Evolutionary conservation across 108 stramenopile genomes (phyloP), one percentile per base, ranked within the genome.

Genomic region (Cyclotella baltica): DNA sequence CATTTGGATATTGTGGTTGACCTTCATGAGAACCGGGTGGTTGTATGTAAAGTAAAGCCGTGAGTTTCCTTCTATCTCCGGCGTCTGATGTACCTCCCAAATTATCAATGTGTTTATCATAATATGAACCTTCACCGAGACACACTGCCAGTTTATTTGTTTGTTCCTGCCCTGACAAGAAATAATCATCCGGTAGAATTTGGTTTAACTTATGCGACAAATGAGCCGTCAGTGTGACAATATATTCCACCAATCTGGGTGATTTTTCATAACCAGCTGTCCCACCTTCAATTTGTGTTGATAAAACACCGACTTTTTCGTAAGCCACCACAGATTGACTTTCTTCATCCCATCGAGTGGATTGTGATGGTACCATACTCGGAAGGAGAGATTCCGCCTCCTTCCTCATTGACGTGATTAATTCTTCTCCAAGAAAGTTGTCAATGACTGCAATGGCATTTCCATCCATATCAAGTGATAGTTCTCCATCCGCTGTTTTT

Each of bases 41-140:
- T 23, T 78, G 77, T 35, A 78, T 35, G 47, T 78, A 78, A 23
- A 78, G 40, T 34, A 78, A 46, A 47, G 77, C 77, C 22, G 77
- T 78, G 13, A 80, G 23, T 37, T 80, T 80, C 29, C 73, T 34
- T 55, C 63, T 62, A 51, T 80, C 78, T 27, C 78, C 78, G 30
- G 35, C 51, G 35, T 46, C 65, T 8, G n/a, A n/a, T 29, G 46
- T 30, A 29, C 77, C 70, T 0, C 78, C 73, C 22, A 80, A 55
- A 80, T 74, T 80, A 48, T 78, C 77, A 19, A 78, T 78, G 51
- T 78, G 77, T 40, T 78, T 78, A 34, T 78, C 77, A 53, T 78
- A 78, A 22, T 64, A 62, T n/a, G 62, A 64, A 10, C 77, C 77
- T 40, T 69, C 77, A 10, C 77, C 77, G 34, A 78, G 77, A 52